phyloP scores from a whole-genome alignment of 306 rosid genomes.

The Inga laurina region DNA sequence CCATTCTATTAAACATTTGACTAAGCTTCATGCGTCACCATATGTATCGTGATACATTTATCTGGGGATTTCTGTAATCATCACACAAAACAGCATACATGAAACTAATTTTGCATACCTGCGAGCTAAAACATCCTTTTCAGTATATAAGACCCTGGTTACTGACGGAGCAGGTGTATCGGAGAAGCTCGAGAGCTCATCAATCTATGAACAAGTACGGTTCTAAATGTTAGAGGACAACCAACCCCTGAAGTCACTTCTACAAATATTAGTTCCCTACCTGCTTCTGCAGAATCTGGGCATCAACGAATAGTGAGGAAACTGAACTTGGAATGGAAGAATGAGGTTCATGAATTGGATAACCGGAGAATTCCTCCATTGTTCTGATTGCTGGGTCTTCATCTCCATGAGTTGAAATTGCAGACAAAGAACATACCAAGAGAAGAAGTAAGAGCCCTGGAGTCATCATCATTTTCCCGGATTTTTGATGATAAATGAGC shows the following conservation, averaged over 20 bases:
- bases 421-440: slow-evolving; percentile 36
- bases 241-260: not conserved
- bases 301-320: slow-evolving; percentile 63
- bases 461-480: slow-evolving; percentile 37
- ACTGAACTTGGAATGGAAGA: slow-evolving; percentile 32
- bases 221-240: slow-evolving; percentile 25
- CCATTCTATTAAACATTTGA: not conserved
- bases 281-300: slow-evolving; percentile 74
- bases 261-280: slow-evolving; percentile 31
- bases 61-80: not conserved
- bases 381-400: slow-evolving; percentile 73
- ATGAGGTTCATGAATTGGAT: slow-evolving; percentile 64
- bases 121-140: slow-evolving; percentile 87
- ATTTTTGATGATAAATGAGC: not conserved
- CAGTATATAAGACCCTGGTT: slow-evolving; percentile 78
- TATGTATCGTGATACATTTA: not conserved
- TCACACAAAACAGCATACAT: not conserved
- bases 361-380: slow-evolving; percentile 89
- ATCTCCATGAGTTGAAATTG: slow-evolving; percentile 46
- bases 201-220: slow-evolving; percentile 54
- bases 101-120: slow-evolving; percentile 39
- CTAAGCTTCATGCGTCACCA: not conserved
- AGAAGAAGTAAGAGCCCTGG: slow-evolving; percentile 24
- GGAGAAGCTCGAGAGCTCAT: slow-evolving; percentile 80
- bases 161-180: slow-evolving; percentile 92